These are phyloP conservation scores for Mucor irregularis DNA, from an alignment of 371 early-diverging fungal genomes.

Conservation along the genomic window DNA sequence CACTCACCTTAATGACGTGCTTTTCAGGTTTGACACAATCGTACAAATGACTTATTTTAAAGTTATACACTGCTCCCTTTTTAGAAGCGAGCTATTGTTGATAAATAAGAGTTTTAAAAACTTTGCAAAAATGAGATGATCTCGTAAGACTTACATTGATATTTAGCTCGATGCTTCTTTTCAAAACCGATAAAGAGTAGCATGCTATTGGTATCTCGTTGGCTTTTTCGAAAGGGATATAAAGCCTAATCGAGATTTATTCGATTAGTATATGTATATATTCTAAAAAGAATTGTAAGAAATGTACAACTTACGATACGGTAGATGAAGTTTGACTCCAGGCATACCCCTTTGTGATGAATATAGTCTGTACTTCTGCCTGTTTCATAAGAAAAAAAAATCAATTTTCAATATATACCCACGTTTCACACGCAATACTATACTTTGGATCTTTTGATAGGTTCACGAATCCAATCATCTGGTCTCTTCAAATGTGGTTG, in stretches of 20 bases:
- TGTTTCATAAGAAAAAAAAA: neutral
- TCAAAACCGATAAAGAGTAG: neutral
- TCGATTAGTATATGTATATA: neutral
- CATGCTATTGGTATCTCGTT: neutral
- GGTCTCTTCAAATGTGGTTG: too few species aligned
- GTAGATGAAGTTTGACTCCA: conserved; percentile 5
- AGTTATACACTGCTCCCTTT: too few species aligned
- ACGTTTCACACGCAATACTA: too few species aligned
- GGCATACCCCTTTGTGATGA: conserved; percentile 13
- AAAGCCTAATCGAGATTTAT: conserved; percentile 1
- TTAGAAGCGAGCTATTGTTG: too few species aligned
- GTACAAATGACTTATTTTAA: too few species aligned
- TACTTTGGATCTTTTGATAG: conserved; percentile 12
- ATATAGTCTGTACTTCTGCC: conserved; percentile 10
- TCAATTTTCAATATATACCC: too few species aligned
- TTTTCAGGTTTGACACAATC: too few species aligned
- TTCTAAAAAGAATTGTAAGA: neutral
- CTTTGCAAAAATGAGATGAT: too few species aligned
- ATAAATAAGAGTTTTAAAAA: too few species aligned
- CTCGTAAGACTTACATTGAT: conserved; percentile 6
- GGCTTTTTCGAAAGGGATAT: neutral
- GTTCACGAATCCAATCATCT: conserved; percentile 5
- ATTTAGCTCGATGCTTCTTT: conserved; percentile 12
- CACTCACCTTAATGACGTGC: too few species aligned
- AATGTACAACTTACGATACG: conserved; percentile 1